Conservation (phyloP, 2,329 filamentous ascomycete genomes). For the Aspergillus sojae region DNA sequence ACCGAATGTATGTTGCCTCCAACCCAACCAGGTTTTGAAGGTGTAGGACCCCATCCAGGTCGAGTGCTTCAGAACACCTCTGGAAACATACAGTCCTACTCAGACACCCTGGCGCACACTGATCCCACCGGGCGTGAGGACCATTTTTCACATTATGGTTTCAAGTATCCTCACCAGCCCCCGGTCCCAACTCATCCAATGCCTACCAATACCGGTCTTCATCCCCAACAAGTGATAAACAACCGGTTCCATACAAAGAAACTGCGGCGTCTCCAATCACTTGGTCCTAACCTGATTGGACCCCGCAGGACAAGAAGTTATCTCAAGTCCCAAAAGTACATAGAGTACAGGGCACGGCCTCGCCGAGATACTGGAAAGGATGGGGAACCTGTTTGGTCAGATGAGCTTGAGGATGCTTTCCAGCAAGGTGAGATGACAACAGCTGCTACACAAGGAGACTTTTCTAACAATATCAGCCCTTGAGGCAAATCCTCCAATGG, state of each 20-base stretch:
- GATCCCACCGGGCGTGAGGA: conserved; percentile 35
- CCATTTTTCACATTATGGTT: conserved; percentile 37
- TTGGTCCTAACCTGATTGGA: conserved; percentile 28
- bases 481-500: conserved; percentile 60
- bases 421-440: conserved; percentile 43
- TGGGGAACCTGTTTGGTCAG: conserved; percentile 49
- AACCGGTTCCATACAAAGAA: conserved; percentile 39
- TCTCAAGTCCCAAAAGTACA: conserved; percentile 47
- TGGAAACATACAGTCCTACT: conserved; percentile 47
- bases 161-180: conserved; percentile 39
- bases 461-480: conserved; percentile 45
- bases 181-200: conserved; percentile 30
- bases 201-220: conserved; percentile 24
- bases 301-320: conserved; percentile 38
- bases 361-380: conserved; percentile 47
- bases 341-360: conserved; percentile 47
- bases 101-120: conserved; percentile 34
- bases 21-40: conserved; percentile 40
- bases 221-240: conserved; percentile 32
- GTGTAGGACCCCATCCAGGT: conserved; percentile 38
- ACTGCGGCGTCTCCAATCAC: conserved; percentile 39
- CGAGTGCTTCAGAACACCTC: conserved; percentile 46
- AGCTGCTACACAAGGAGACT: not conserved
- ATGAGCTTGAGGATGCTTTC: conserved; percentile 51
- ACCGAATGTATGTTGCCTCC: conserved; percentile 42